Base-by-base conservation (phyloP, 257 asterid genomes). In the Eucommia ulmoides region DNA sequence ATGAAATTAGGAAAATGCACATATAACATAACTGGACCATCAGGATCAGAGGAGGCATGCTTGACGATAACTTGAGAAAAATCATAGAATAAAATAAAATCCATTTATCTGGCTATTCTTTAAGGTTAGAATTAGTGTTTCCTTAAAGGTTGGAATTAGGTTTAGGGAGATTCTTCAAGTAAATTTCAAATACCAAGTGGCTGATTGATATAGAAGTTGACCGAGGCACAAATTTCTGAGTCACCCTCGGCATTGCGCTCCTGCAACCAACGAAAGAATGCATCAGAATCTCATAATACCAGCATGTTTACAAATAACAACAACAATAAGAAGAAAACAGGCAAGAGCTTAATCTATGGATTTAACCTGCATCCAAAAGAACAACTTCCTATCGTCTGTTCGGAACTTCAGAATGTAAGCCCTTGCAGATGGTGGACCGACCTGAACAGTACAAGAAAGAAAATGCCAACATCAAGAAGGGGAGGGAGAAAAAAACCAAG, bases 341-440 rank as follows among this genome's bases (percentile, higher is more conserved):
- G 33, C 52, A 33, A 25, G 46, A 20, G 21, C 44, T 51, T 25
- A 41, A 53, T 29, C 38, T 6, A 14, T 29, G 38, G 57, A 58
- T 11, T 24, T 48, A 47, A 82, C 98, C 98, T 91, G 98, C 92
- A 91, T 74, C 98, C 96, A 91, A 52, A 73, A 86, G 87, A 91
- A 91, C 47, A 79, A 75, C 86, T 79, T 91, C 69, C 98, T 73
- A 57, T 83, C 89, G 60, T 91, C 96, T 1, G 89, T 71, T 51
- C 50, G 91, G 55, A 91, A 91, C 83, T 79, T 83, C 65, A 86
- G 75, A 60, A 91, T 68, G 64, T 80, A 91, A 41, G 86, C 96
- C 81, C 98, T 78, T 67, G 79, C 96, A 22, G 98, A 72, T 49
- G 98, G 65, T 60, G 85, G 98, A 66, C 74, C 77, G 60, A 91